Percentiles rank a stretch among this genome's conserved stretches.
Conservation (phyloP, 768 basidiomycete genomes). For the Panus rudis region DNA sequence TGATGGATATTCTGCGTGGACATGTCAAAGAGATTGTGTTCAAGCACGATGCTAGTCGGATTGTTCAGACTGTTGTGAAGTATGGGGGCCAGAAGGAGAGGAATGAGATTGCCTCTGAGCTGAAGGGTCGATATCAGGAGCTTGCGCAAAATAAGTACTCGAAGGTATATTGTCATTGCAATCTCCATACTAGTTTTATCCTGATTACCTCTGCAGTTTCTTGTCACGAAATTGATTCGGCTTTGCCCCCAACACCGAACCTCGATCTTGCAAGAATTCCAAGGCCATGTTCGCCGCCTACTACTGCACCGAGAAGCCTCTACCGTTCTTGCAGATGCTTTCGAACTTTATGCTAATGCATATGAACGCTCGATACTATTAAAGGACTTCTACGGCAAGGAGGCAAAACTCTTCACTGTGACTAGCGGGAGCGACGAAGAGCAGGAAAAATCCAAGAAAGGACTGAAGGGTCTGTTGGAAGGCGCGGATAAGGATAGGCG, state of each 20-base stretch:
- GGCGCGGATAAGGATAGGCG: slow-evolving; percentile 55
- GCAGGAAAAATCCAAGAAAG: slow-evolving; percentile 58
- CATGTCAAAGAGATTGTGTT: slow-evolving; percentile 80
- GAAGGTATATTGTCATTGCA: slow-evolving; percentile 44
- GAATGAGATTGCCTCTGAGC: slow-evolving; percentile 74
- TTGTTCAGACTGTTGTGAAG: slow-evolving; percentile 77
- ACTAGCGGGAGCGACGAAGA: slow-evolving; percentile 52
- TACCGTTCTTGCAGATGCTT: slow-evolving; percentile 78
- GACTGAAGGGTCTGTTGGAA: slow-evolving; percentile 62
- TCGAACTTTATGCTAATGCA: slow-evolving; percentile 80
- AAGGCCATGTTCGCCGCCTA: slow-evolving; percentile 65
- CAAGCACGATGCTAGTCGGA: slow-evolving; percentile 89
- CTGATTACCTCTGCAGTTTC: slow-evolving; percentile 42
- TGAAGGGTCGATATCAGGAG: slow-evolving; percentile 73
- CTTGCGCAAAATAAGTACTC: slow-evolving; percentile 87
- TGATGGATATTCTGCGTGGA: slow-evolving; percentile 74
- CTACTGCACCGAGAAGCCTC: slow-evolving; percentile 83
- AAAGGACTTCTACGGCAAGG: slow-evolving; percentile 87
- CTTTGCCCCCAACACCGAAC: slow-evolving; percentile 67
- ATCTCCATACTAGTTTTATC: background rate
- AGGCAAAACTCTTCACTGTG: slow-evolving; percentile 61
- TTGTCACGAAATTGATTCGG: slow-evolving; percentile 75
- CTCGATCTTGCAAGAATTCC: slow-evolving; percentile 74
- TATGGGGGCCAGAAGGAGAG: slow-evolving; percentile 69
- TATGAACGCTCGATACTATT: slow-evolving; percentile 78